A percentile compares a stretch with the other conserved stretches of the same genome.
Evolutionary conservation across 495 filamentous ascomycete genomes (phyloP).

Genomic region (Aspergillus nanangensis): DNA sequence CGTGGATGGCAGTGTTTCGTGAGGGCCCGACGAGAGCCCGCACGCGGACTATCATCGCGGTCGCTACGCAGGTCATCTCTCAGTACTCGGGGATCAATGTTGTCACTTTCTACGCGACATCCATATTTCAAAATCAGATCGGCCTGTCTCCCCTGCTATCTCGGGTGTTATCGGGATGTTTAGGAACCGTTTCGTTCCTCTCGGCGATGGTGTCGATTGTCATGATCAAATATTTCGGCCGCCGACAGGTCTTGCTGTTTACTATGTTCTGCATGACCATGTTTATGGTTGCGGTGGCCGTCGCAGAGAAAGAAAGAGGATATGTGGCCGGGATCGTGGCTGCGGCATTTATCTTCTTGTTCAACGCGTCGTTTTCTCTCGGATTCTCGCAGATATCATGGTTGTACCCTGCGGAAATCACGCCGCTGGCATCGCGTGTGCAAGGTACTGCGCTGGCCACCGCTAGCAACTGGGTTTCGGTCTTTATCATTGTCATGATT

Average conservation of each 20-base stretch:
- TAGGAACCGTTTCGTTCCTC: too few species aligned
- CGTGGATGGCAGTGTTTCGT: slow-evolving; percentile 12
- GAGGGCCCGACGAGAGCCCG: too few species aligned
- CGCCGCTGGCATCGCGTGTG: slow-evolving; percentile 57
- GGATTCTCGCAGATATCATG: slow-evolving; percentile 32
- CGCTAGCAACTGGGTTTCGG: slow-evolving; percentile 21
- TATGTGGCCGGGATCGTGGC: slow-evolving; percentile 16
- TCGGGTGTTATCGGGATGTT: slow-evolving; percentile 11
- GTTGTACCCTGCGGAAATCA: slow-evolving; percentile 65
- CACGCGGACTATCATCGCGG: background rate
- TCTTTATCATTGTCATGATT: slow-evolving; percentile 24
- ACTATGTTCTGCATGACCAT: too few species aligned
- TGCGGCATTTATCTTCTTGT: slow-evolving; percentile 50
- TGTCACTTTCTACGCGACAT: too few species aligned
- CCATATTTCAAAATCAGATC: background rate
- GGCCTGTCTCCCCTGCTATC: slow-evolving; percentile 11
- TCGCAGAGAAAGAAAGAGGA: too few species aligned
- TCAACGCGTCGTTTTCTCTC: slow-evolving; percentile 28
- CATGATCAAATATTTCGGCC: too few species aligned
- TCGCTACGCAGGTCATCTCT: background rate
- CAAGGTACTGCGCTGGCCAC: slow-evolving; percentile 38
- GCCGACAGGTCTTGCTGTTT: slow-evolving; percentile 45
- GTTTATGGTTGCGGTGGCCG: too few species aligned
- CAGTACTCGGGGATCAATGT: background rate
- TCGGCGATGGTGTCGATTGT: too few species aligned